These are phyloP conservation scores for Bertia moriformis DNA, from an alignment of 2,329 filamentous ascomycete species.

Conservation along the genomic window DNA sequence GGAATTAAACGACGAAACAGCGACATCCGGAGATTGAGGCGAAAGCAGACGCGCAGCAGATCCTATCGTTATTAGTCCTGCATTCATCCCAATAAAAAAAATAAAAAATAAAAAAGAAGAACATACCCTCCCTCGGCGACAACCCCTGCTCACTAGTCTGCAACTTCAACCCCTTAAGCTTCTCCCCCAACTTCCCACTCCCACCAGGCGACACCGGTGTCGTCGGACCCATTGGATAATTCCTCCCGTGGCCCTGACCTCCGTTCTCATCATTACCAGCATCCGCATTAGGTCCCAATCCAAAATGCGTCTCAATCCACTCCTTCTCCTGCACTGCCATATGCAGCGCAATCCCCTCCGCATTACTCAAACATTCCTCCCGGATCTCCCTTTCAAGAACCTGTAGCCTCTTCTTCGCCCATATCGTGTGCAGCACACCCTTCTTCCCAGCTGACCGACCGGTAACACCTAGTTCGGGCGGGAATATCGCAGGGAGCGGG, in stretches of 20 bases:
- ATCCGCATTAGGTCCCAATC: slow-evolving; percentile 23
- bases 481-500: slow-evolving; percentile 75
- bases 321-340: slow-evolving; percentile 73
- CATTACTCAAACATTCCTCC: slow-evolving; percentile 56
- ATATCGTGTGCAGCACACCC: slow-evolving; percentile 76
- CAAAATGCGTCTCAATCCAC: slow-evolving; percentile 77
- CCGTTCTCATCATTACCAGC: slow-evolving; percentile 12
- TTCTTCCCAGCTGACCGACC: slow-evolving; percentile 55
- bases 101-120: too few relatives aligned
- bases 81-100: too few relatives aligned
- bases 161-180: slow-evolving; percentile 64
- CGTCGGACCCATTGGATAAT: slow-evolving; percentile 36
- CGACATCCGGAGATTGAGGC: slow-evolving; percentile 47
- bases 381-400: slow-evolving; percentile 66
- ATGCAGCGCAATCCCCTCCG: slow-evolving; percentile 68
- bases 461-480: slow-evolving; percentile 56
- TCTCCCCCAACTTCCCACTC: slow-evolving; percentile 61
- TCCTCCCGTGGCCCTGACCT: slow-evolving; percentile 13
- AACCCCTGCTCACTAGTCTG: slow-evolving; percentile 59
- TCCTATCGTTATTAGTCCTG: too few relatives aligned
- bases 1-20: slow-evolving; percentile 44
- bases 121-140: slow-evolving; percentile 31
- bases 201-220: slow-evolving; percentile 40
- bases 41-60: slow-evolving; percentile 36
- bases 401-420: slow-evolving; percentile 70